Conservation (phyloP, 352 stramenopile genomes). For the Pythium angustatum region DNA sequence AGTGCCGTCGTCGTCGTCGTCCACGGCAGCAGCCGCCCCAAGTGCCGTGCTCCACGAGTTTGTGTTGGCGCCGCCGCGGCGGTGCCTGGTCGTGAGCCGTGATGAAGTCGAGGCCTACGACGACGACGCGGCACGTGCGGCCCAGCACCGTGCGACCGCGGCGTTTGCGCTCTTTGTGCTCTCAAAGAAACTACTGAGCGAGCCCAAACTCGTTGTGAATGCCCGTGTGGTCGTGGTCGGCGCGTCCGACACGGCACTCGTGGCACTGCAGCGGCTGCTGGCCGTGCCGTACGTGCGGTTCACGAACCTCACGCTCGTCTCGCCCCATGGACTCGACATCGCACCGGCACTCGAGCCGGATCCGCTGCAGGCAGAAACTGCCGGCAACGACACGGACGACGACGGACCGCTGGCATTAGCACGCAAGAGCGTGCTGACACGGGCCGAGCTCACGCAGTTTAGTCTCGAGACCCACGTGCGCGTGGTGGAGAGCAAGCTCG, state of each 20-base stretch:
- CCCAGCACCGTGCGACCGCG: constrained; percentile 28
- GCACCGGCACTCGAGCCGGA: constrained; percentile 26
- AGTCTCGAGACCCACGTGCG: constrained; percentile 48
- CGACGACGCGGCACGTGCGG: constrained; percentile 37
- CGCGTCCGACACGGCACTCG: constrained; percentile 74
- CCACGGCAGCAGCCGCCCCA: not conserved
- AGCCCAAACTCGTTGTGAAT: constrained; percentile 84
- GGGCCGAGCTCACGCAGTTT: constrained; percentile 40
- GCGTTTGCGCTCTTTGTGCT: constrained; percentile 84
- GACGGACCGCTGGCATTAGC: constrained; percentile 46
- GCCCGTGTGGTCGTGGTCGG: constrained; percentile 87
- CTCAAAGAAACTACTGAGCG: constrained; percentile 80
- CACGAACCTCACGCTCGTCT: constrained; percentile 85
- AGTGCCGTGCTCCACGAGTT: constrained; percentile 61
- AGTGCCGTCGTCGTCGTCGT: not conserved
- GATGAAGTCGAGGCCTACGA: constrained; percentile 54
- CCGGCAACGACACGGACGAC: not conserved
- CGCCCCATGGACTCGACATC: constrained; percentile 61
- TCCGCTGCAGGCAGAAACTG: constrained; percentile 9
- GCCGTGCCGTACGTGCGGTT: constrained; percentile 85
- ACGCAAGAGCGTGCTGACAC: constrained; percentile 39
- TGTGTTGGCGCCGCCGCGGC: constrained; percentile 56
- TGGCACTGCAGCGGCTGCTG: constrained; percentile 76
- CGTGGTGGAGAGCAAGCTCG: constrained; percentile 43
- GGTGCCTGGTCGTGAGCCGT: constrained; percentile 41